Base-by-base conservation (phyloP, 2,329 filamentous ascomycete genomes). In the Penicillium sp. region DNA sequence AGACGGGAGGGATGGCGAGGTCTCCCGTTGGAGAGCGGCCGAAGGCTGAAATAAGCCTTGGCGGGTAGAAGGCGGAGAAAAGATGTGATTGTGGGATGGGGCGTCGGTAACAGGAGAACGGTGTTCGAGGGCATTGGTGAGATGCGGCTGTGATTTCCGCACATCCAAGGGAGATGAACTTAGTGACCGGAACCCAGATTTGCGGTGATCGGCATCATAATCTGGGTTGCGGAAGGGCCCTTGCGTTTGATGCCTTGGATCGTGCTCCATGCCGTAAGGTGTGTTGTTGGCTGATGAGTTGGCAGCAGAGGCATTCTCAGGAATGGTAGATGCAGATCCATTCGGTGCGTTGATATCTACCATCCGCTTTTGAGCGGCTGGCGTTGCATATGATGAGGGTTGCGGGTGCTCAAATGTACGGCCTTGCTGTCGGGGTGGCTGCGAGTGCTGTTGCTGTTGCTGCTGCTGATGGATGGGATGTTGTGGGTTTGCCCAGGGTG, bases 401-500 rank as follows among this genome's bases (percentile, higher is more conserved):
- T 73, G 70, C 6, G 72, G 69, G 33, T 71, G 65, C 55, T 75
- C 76, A 25, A 72, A 72, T 9, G 71, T 60, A 52, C 66, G 68
- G 27, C 58, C 63, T 47, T 71, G 73, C 4, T 70, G 68, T 41
- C 75, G 67, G 54, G 71, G 68, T 27, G 71, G 75, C 41, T 78
- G 75, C 42, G 77, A 74, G 50, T 77, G 72, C 60, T 78, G 71
- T 60, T 84, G 82, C 69, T 78, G 75, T 42, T 77, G 73, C 53
- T 78, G 72, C 61, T 78, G 71, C 60, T 84, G 82, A 70, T 91
- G 87, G 10, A 86, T 83, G 7, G 89, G 87, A 70, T 91, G 88
- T 65, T 93, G 90, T 19, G 92, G 91, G 71, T 96, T 96, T 37
- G 92, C 91, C 93, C 93, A 97, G 1, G 92, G 89, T 6, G 90